Base-by-base conservation (phyloP, 345 rosid genomes). In the Pugionium cornutum region DNA sequence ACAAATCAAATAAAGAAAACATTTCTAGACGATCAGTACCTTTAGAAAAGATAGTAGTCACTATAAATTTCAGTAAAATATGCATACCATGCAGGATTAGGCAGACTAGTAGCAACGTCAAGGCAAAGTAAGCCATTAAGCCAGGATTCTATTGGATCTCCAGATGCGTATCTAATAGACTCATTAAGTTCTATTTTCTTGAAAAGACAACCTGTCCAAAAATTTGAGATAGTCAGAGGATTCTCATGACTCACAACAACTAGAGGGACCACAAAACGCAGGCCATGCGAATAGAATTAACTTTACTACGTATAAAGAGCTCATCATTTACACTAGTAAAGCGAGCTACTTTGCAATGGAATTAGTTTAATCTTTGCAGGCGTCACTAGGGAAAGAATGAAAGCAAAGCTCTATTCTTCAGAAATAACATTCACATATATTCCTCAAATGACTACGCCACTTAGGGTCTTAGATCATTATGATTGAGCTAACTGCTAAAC, bases 141-240 rank as follows among this genome's bases (percentile, higher is more conserved):
- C 99, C 99, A 94, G 67, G 89, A 86, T 70, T 94, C 99, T 67
- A 94, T 83, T n/a, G 95, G 97, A 79, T 94, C 99, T 55, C 82
- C 91, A 72, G 91, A 81, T 49, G 86, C 83, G 75, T 94, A 91
- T 91, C 99, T 86, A 53, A 94, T 91, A 41, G 99, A 86, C 78
- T 94, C 99, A 18, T 66, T 81, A 31, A 94, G 92, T 75, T 94
- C 97, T 58, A 91, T 90, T 82, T 85, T 94, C 79, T 83, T 86
- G 76, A 88, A 94, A 78, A 82, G 77, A 39, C 92, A 90, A 40
- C 96, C 97, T 94, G 75, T 33, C 62, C 53, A 63, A 64, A 57
- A 33, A 74, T 29, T 30, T 18, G 4, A 56, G 29, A 72, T 37
- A 69, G 37, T 69, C 69, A 75, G 43, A 1, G 42, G 9, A 29